Conservation (phyloP, 2,329 filamentous ascomycete genomes). For the Fonsecaea pedrosoi region DNA sequence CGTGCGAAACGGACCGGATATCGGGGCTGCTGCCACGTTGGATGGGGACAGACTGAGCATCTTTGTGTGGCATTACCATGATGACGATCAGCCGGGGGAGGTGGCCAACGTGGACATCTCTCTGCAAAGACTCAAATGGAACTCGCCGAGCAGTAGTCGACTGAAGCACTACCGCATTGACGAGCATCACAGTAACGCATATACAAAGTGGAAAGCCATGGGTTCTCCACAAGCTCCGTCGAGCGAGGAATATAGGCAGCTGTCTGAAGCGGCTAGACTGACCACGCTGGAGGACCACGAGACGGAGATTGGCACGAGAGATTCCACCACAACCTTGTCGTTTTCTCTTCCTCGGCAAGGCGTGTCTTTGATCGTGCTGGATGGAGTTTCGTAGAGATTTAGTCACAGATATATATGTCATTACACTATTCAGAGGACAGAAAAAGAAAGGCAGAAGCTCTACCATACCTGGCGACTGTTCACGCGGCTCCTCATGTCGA, state of each 20-base stretch:
- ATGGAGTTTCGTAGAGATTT: neutral
- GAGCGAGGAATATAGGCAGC: neutral
- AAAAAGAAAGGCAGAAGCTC: neutral
- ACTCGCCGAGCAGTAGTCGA: neutral
- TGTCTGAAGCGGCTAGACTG: neutral
- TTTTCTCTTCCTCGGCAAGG: slow-evolving; percentile 10
- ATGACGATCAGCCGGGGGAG: slow-evolving; percentile 1
- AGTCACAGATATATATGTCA: too few species aligned
- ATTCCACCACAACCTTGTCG: neutral
- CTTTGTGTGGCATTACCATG: slow-evolving; percentile 15
- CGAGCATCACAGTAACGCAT: slow-evolving; percentile 11
- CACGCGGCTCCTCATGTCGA: too few species aligned
- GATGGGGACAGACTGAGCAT: neutral
- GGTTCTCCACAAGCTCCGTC: slow-evolving; percentile 5
- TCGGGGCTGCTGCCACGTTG: neutral
- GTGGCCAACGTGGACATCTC: neutral
- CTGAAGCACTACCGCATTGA: slow-evolving; percentile 11
- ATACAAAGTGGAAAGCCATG: slow-evolving; percentile 6
- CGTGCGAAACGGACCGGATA: neutral
- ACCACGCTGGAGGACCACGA: neutral
- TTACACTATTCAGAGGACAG: neutral
- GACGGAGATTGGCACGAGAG: neutral
- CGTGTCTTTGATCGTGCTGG: slow-evolving; percentile 1
- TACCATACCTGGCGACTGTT: too few species aligned
- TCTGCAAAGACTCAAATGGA: slow-evolving; percentile 1